phyloP scores from a whole-genome alignment of 2,329 filamentous ascomycete species.

The Trichocomaceae sp. region DNA sequence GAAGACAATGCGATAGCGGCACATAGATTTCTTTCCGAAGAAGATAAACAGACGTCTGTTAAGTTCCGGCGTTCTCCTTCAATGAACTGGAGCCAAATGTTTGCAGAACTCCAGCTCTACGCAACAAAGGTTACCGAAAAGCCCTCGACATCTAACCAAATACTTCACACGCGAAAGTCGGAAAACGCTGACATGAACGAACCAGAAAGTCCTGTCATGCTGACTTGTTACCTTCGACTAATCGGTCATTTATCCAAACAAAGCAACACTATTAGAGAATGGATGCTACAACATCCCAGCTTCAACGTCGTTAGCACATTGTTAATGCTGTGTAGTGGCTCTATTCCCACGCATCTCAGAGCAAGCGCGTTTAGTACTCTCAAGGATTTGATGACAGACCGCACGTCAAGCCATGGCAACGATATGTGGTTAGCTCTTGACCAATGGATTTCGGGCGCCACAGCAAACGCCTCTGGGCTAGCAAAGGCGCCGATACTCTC shows the following conservation, averaged over 20 bases:
- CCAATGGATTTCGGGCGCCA: conserved; percentile 62
- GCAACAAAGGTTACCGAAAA: conserved; percentile 70
- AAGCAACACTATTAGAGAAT: conserved; percentile 65
- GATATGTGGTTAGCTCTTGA: conserved; percentile 77
- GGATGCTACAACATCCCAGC: conserved; percentile 61
- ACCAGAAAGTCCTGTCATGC: conserved; percentile 91
- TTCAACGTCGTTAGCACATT: conserved; percentile 68
- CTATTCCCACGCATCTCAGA: conserved; percentile 68
- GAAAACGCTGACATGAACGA: conserved; percentile 68
- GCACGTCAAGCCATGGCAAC: conserved; percentile 59
- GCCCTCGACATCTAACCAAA: conserved; percentile 50
- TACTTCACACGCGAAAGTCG: conserved; percentile 55
- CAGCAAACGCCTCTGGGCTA: conserved; percentile 38
- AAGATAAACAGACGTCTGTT: conserved; percentile 64
- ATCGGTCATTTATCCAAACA: conserved; percentile 74
- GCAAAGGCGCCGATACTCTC: conserved; percentile 37
- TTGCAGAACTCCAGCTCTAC: conserved; percentile 82
- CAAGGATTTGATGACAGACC: conserved; percentile 67
- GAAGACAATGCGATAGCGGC: conserved; percentile 75
- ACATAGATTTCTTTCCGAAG: conserved; percentile 84
- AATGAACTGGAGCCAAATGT: conserved; percentile 87
- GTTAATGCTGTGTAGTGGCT: conserved; percentile 70
- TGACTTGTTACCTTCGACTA: conserved; percentile 86
- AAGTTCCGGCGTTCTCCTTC: conserved; percentile 78
- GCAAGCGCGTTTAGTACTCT: conserved; percentile 79